Evolutionary conservation across 352 stramenopile genomes (phyloP).

Genomic region (Globisporangium rhizosaccharum): DNA sequence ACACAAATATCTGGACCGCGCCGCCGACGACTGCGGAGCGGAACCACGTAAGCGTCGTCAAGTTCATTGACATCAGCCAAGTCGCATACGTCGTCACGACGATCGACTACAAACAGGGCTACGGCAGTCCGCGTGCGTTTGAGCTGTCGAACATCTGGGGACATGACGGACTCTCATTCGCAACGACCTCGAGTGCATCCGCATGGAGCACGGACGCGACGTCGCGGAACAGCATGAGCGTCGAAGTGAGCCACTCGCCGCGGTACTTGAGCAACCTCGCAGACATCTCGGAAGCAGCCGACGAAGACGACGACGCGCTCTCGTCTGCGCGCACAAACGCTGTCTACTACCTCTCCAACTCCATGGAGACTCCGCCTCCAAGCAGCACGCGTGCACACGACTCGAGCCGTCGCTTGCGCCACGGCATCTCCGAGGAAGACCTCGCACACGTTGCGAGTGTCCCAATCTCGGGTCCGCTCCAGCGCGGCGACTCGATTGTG

Average conservation of each 20-base stretch:
- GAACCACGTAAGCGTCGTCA: conserved; percentile 21
- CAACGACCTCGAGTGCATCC: conserved; percentile 1
- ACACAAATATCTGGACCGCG: conserved; percentile 73
- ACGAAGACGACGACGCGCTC: conserved; percentile 10
- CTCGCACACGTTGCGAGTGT: conserved; percentile 32
- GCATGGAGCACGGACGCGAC: conserved; percentile 4
- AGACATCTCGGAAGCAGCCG: conserved; percentile 11
- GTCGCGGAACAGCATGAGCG: conserved; percentile 15
- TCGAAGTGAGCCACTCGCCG: conserved; percentile 20
- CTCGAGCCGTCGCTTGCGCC: conserved; percentile 19
- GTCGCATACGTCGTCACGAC: conserved; percentile 70
- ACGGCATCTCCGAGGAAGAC: conserved; percentile 34
- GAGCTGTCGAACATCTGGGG: conserved; percentile 58
- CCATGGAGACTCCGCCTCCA: conserved; percentile 1
- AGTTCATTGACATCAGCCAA: conserved; percentile 75
- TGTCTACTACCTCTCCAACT: conserved; percentile 9
- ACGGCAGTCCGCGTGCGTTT: conserved; percentile 23
- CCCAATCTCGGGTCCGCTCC: conserved; percentile 37
- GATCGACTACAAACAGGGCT: conserved; percentile 68
- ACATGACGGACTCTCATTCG: conserved; percentile 14
- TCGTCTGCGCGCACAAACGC: background rate
- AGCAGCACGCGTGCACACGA: background rate
- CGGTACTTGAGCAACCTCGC: conserved; percentile 16
- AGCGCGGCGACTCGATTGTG: conserved; percentile 40
- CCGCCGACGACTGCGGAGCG: conserved; percentile 14